Conservation (phyloP, 228 moss, liverwort and hornwort genomes). For the Sphagnum magellanicum region DNA sequence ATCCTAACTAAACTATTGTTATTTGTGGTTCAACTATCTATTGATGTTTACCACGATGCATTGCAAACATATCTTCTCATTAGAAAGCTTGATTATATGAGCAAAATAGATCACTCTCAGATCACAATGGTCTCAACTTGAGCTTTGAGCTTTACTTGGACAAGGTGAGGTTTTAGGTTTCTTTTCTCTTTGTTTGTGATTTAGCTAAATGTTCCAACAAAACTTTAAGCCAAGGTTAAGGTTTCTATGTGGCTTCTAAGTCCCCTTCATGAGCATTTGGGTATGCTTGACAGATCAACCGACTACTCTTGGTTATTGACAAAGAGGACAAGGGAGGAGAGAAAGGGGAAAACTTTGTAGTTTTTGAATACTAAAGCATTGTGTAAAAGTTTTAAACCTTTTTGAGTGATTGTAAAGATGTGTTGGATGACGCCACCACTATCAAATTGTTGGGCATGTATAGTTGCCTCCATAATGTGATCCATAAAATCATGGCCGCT, state of each 20-base stretch:
- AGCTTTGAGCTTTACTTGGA: slow-evolving; percentile 95
- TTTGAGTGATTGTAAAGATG: slow-evolving; percentile 90
- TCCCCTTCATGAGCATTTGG: no score
- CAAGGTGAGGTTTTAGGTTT: slow-evolving; percentile 30
- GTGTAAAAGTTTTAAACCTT: slow-evolving; percentile 86
- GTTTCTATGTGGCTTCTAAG: no score
- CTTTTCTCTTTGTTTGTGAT: no score
- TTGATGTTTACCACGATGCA: slow-evolving; percentile 52
- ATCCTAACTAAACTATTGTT: neutral
- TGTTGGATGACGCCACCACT: slow-evolving; percentile 83
- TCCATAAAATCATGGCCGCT: neutral
- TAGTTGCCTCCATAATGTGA: slow-evolving; percentile 15
- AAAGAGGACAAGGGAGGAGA: slow-evolving; percentile 55
- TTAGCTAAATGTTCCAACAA: no score
- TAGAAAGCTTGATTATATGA: slow-evolving; percentile 75
- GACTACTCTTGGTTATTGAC: slow-evolving; percentile 66
- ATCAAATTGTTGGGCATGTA: slow-evolving; percentile 88
- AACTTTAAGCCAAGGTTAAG: no score
- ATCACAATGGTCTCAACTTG: slow-evolving; percentile 94
- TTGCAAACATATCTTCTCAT: slow-evolving; percentile 73
- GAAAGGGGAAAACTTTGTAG: slow-evolving; percentile 20
- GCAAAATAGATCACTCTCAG: slow-evolving; percentile 87
- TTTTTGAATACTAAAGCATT: slow-evolving; percentile 62
- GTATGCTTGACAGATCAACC: slow-evolving; percentile 32
- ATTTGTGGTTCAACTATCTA: neutral